A percentile compares a stretch with the other conserved stretches of the same genome.
Conservation (phyloP, 495 filamentous ascomycete species). For the Lasiosphaeria hispida region DNA sequence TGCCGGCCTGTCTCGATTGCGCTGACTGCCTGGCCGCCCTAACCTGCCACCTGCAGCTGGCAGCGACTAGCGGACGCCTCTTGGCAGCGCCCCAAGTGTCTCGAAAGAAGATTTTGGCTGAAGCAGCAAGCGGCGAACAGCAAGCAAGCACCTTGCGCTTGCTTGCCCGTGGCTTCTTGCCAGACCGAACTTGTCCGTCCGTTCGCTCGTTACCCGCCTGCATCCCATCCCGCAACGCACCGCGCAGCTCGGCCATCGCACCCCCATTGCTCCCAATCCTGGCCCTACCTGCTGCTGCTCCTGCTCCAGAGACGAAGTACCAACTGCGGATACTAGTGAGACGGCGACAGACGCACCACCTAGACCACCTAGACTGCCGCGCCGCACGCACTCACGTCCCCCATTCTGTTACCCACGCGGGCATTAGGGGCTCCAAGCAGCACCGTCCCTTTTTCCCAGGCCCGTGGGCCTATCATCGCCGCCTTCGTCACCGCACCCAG, state of each 20-base stretch:
- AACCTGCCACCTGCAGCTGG: constrained; percentile 6
- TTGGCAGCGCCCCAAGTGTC: constrained; percentile 13
- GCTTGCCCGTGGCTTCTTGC: neutral
- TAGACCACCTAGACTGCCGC: constrained; percentile 1
- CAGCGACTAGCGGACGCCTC: constrained; percentile 3
- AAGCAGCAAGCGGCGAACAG: constrained; percentile 2
- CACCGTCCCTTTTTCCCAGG: constrained; percentile 7
- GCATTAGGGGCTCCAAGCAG: constrained; percentile 2
- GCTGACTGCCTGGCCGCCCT: neutral
- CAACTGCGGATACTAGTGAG: constrained; percentile 3
- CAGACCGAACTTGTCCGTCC: neutral
- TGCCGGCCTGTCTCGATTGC: too few relatives aligned
- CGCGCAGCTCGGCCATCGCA: constrained; percentile 7
- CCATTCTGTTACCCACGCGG: constrained; percentile 7
- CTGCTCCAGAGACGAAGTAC: neutral
- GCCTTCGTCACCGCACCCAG: constrained; percentile 17
- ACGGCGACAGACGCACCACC: constrained; percentile 4
- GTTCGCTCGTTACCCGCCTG: constrained; percentile 1
- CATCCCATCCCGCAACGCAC: constrained; percentile 4
- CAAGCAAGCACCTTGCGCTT: neutral
- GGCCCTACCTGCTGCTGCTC: neutral
- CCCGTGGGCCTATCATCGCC: constrained; percentile 17
- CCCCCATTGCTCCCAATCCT: neutral
- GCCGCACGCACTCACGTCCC: neutral
- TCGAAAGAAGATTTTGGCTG: constrained; percentile 15